Percentiles rank a stretch among this genome's conserved stretches.
Conservation (phyloP, 305 asterid species). For the Stenogyne calaminthoides region DNA sequence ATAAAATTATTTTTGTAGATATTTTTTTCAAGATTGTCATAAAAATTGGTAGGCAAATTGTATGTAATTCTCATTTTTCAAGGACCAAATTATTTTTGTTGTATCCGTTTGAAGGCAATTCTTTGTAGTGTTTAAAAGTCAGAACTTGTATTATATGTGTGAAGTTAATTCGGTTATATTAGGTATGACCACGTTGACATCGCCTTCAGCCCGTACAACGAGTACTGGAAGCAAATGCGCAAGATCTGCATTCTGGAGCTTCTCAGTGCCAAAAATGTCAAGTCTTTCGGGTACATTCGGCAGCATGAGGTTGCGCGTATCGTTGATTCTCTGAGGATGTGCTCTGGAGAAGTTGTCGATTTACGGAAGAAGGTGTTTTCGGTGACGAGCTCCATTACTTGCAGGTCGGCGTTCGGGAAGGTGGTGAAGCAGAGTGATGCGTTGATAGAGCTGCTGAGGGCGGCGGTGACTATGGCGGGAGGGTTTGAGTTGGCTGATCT, state of each 20-base stretch:
- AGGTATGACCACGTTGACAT: slow-evolving; percentile 24
- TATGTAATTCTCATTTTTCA: too few relatives aligned
- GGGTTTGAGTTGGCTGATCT: slow-evolving; percentile 37
- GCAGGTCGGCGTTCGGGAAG: slow-evolving; percentile 32
- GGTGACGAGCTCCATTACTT: slow-evolving; percentile 21
- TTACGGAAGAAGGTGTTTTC: slow-evolving; percentile 21
- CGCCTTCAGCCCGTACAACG: slow-evolving; percentile 34
- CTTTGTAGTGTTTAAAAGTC: too few relatives aligned
- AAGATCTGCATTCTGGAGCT: slow-evolving; percentile 31
- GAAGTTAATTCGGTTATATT: too few relatives aligned
- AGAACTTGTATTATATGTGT: too few relatives aligned
- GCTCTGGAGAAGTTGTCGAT: neutral
- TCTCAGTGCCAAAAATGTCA: slow-evolving; percentile 27
- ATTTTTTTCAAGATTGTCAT: too few relatives aligned
- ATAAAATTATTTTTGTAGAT: too few relatives aligned
- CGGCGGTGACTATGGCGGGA: slow-evolving; percentile 22
- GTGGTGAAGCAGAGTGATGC: slow-evolving; percentile 10
- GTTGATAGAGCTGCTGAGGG: slow-evolving; percentile 12
- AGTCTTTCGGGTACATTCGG: slow-evolving; percentile 31
- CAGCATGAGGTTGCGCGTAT: slow-evolving; percentile 27
- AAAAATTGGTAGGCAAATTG: too few relatives aligned
- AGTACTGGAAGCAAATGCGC: slow-evolving; percentile 36
- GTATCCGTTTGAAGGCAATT: too few relatives aligned
- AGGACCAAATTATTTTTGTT: too few relatives aligned
- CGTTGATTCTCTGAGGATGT: neutral